A percentile compares a stretch with the other conserved stretches of the same genome.
Evolutionary conservation across 2,329 filamentous ascomycete genomes (phyloP).

Genomic region (Fusarium proliferatum): DNA sequence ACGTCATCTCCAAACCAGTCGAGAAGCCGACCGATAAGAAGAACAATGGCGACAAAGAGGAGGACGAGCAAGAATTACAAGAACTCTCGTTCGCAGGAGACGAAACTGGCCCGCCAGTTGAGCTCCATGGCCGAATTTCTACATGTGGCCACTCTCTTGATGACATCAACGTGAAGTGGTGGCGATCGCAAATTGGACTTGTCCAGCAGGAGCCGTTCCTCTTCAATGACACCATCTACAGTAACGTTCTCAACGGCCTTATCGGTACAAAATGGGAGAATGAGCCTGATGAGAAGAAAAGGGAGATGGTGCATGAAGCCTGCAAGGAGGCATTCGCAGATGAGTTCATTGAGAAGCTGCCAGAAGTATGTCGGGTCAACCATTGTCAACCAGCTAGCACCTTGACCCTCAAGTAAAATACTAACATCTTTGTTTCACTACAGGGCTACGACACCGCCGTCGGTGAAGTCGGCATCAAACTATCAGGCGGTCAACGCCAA

Average conservation of each 20-base stretch:
- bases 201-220: slow-evolving; percentile 76
- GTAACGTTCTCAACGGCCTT: slow-evolving; percentile 71
- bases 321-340: slow-evolving; percentile 75
- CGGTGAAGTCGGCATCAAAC: slow-evolving; percentile 79
- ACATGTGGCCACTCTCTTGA: slow-evolving; percentile 65
- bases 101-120: slow-evolving; percentile 55
- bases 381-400: background rate
- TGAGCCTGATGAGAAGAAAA: slow-evolving; percentile 64
- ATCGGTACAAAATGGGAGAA: slow-evolving; percentile 63
- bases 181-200: slow-evolving; percentile 69
- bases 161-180: slow-evolving; percentile 71
- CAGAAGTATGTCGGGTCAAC: slow-evolving; percentile 54
- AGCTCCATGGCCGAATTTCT: slow-evolving; percentile 60
- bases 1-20: slow-evolving; percentile 60
- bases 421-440: too few relatives aligned
- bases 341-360: slow-evolving; percentile 74
- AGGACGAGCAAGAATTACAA: background rate
- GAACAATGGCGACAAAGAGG: background rate
- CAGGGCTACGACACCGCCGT: slow-evolving; percentile 79
- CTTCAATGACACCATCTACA: slow-evolving; percentile 72
- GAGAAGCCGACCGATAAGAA: slow-evolving; percentile 55
- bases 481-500: slow-evolving; percentile 85
- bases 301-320: slow-evolving; percentile 69
- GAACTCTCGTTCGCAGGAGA: slow-evolving; percentile 40
- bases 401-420: background rate